Evolutionary conservation across 1,284 basidiomycete species (phyloP).

Genomic region (Heliocybe sulcata): DNA sequence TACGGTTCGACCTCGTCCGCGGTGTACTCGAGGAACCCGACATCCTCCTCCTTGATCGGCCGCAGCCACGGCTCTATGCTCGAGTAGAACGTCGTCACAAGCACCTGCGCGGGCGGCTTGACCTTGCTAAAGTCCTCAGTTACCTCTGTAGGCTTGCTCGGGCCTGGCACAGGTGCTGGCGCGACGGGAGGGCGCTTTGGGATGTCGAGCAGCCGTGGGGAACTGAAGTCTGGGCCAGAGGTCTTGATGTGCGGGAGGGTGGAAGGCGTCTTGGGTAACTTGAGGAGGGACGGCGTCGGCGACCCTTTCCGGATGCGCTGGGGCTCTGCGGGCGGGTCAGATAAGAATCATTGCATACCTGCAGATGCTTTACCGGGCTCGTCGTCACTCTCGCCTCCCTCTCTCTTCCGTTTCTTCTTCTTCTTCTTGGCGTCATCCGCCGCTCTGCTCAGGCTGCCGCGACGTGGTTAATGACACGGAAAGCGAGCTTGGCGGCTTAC

Average conservation of each 20-base stretch:
- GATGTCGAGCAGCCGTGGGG: constrained; percentile 42
- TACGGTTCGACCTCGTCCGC: constrained; percentile 84
- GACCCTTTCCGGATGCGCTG: constrained; percentile 52
- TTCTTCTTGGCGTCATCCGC: constrained; percentile 58
- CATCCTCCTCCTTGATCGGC: constrained; percentile 82
- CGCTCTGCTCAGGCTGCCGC: constrained; percentile 14
- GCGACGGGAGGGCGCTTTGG: constrained; percentile 61
- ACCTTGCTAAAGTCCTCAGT: constrained; percentile 81
- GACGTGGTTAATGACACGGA: constrained; percentile 9
- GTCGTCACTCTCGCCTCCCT: constrained; percentile 65
- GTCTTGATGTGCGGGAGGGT: constrained; percentile 21
- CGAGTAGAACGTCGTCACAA: constrained; percentile 71
- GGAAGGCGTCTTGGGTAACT: constrained; percentile 45
- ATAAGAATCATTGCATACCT: neutral
- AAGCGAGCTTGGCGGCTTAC: constrained; percentile 9
- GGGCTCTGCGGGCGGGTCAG: constrained; percentile 27
- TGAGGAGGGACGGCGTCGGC: constrained; percentile 27
- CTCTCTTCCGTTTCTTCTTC: constrained; percentile 82
- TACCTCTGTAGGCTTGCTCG: constrained; percentile 77
- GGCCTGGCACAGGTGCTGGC: constrained; percentile 65
- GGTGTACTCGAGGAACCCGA: constrained; percentile 85
- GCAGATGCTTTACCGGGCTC: constrained; percentile 39
- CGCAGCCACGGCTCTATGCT: constrained; percentile 85
- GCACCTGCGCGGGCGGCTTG: constrained; percentile 65
- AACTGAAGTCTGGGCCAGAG: constrained; percentile 47